Evolutionary conservation across 495 filamentous ascomycete species (phyloP).

Genomic region (Aspergillus sclerotioniger): DNA sequence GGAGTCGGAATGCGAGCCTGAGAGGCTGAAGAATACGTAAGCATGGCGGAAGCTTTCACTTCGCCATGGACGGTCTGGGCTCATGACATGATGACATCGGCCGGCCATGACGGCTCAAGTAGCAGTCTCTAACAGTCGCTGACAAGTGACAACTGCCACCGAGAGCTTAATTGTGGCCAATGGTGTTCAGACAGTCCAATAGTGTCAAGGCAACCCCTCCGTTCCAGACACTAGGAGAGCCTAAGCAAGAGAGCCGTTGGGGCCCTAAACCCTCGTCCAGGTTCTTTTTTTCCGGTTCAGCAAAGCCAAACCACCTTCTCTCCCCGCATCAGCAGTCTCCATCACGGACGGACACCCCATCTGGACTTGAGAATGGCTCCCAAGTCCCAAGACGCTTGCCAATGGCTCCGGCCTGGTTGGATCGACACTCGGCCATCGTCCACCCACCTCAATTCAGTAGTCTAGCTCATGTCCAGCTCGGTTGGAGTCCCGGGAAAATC

Average conservation of each 20-base stretch:
- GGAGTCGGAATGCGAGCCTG: too few species aligned
- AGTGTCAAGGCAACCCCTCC: neutral
- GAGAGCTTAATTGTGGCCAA: too few species aligned
- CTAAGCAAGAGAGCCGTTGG: neutral
- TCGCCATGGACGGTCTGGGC: too few species aligned
- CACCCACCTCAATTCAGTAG: neutral
- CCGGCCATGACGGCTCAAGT: too few species aligned
- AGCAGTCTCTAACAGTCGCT: too few species aligned
- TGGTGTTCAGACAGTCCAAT: too few species aligned
- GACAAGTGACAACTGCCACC: too few species aligned
- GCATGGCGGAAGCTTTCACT: too few species aligned
- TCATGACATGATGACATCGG: too few species aligned
- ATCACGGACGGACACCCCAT: neutral
- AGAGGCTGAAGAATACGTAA: too few species aligned
- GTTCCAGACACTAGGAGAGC: neutral
- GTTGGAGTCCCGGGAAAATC: neutral
- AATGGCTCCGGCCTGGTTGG: neutral
- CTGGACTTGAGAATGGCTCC: neutral
- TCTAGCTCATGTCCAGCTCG: neutral
- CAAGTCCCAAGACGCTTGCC: neutral
- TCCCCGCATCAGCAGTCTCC: neutral
- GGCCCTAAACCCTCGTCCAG: neutral
- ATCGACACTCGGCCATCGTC: neutral
- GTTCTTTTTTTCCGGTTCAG: neutral
- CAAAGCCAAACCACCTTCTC: neutral